Base-by-base conservation (phyloP, 768 basidiomycete genomes). In the Epithele typhae region DNA sequence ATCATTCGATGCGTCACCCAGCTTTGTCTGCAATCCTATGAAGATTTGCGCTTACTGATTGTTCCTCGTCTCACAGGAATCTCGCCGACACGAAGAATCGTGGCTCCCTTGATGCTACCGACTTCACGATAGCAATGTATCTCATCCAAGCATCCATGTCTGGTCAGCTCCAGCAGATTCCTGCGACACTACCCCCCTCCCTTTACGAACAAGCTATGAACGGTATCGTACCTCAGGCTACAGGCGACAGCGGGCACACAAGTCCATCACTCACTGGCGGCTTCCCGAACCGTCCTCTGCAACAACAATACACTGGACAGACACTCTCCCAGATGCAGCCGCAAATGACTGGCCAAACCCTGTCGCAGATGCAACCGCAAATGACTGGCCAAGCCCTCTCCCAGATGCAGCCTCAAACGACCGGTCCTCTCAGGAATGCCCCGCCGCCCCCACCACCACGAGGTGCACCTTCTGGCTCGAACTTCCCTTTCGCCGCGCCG, bases 81-180 rank as follows among this genome's bases (percentile, higher is more conserved):
- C 77, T 99, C 32, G 87, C 94, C n/a, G 96, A 99, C 65, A 94
- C 93, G 3, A 88, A 94, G 66, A 80, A 87, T 55, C 79, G 96
- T 51, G 95, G 96, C 42, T 71, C 76, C 11, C 82, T 99, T 49
- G 96, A 99, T 64, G 70, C 81, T 14, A 75, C 85, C 37, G 96
- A 99, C 67, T 99, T 99, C 62, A 84, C 87, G 49, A 81, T 99
- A 59, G 96, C 86, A 33, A 94, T 96, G 93, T 92, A 91, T 65
- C 79, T 97, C 61, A 93, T 98, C 54, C 93, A 97, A 66, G 85
- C 80, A n/a, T 70, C 78, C 32, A 96, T 97, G 93, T 81, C 85
- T 43, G 78, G 79, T 45, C 78, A 84, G 51, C 69, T 91, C 45
- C 71, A 82, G 42, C 76, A 75, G 50, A 75, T 94, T 40, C 93